Evolutionary conservation across 495 filamentous ascomycete species (phyloP).

Genomic region (Extremus antarcticus): DNA sequence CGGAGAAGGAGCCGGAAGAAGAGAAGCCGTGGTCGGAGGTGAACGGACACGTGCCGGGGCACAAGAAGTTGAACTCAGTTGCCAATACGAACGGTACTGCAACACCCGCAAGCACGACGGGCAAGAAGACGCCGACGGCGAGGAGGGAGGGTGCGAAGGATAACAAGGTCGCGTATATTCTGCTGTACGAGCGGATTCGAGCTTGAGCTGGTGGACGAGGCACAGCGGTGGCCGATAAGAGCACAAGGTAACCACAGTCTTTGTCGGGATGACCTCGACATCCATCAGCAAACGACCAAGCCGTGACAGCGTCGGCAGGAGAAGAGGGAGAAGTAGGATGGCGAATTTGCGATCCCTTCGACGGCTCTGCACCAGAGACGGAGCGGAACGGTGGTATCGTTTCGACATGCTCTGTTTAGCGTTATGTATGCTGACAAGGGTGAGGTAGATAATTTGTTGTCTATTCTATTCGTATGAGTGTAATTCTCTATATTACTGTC

Average conservation of each 20-base stretch:
- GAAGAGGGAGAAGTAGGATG: neutral
- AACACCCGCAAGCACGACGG: conserved; percentile 37
- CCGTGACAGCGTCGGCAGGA: too few species aligned
- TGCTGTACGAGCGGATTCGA: conserved; percentile 78
- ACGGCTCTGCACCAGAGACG: neutral
- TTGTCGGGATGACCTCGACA: too few species aligned
- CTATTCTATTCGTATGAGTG: neutral
- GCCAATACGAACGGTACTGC: conserved; percentile 47
- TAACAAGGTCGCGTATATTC: conserved; percentile 90
- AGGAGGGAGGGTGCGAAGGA: conserved; percentile 68
- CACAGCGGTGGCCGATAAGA: neutral
- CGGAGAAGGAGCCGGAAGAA: conserved; percentile 41
- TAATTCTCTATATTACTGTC: neutral
- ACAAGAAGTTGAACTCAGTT: conserved; percentile 42
- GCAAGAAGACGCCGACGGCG: conserved; percentile 47
- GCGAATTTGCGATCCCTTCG: neutral
- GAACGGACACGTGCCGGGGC: conserved; percentile 40
- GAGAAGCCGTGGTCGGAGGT: conserved; percentile 83
- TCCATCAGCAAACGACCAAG: too few species aligned
- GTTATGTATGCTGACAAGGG: neutral
- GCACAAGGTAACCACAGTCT: too few species aligned
- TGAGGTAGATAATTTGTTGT: neutral
- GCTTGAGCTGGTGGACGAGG: neutral
- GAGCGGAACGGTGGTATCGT: neutral
- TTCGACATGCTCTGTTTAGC: neutral